Base-by-base conservation (phyloP, 352 stramenopile genomes). In the Globisporangium echinulatum region DNA sequence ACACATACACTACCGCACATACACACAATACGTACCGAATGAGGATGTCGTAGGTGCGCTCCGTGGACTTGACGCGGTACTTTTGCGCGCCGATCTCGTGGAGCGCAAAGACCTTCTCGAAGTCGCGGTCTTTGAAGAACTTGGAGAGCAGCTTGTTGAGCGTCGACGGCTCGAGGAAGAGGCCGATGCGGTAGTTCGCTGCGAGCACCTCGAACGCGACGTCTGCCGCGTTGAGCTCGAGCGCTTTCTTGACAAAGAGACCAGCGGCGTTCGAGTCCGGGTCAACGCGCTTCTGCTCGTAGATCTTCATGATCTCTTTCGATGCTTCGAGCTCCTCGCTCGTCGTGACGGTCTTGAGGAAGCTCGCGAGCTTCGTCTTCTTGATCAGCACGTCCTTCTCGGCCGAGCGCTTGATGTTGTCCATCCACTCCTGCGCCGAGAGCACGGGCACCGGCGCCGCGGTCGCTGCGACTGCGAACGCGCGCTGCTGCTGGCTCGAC, bases 271-370 rank as follows among this genome's bases (percentile, higher is more conserved):
- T 89, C 47, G 80, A 67, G 55, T 90, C 81, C 59, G 81, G 82
- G 62, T 92, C 82, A 60, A 92, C 79, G 49, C 82, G 80, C 71
- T 92, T 92, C 66, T 87, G 68, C 72, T 92, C 82, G 65, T 92
- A 92, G 60, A 92, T 90, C 67, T 88, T 87, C 82, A 92, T 90
- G 63, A 92, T 90, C 68, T 90, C 80, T 70, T 90, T 90, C 36
- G 73, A 84, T 1, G 77, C 79, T 68, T 87, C 77, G 51, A 92
- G 69, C 69, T 92, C 69, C 67, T 92, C 82, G 56, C 74, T 89
- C 5, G 79, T 92, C 39, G 77, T 90, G 54, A 92, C 81, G 19
- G 79, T 84, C 70, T 90, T 89, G 55, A 92, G 75, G 75, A 87
- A 92, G 53, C 79, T 90, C 61, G 80, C 76, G 62, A 92, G 67